A percentile compares a stretch with the other conserved stretches of the same genome.
These are phyloP conservation scores for Citrullus mucosospermus DNA, from an alignment of 306 rosid genomes.

Conservation along the genomic window DNA sequence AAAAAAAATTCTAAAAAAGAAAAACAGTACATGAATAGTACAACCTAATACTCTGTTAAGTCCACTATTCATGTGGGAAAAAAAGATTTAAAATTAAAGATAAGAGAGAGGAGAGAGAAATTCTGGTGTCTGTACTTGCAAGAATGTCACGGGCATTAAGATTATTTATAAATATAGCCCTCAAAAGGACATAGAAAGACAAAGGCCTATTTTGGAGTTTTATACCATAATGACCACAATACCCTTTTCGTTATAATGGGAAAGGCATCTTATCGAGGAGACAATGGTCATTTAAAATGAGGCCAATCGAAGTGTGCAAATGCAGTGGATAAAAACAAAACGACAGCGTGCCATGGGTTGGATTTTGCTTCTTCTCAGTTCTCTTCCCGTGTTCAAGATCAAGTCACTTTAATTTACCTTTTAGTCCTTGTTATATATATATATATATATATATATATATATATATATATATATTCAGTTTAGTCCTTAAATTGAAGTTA, in stretches of 20 bases:
- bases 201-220: background rate
- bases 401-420: background rate
- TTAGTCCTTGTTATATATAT: background rate
- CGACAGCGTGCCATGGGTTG: background rate
- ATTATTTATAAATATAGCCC: background rate
- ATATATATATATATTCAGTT: background rate
- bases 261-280: background rate
- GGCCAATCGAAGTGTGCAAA: background rate
- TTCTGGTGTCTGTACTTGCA: background rate
- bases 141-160: background rate
- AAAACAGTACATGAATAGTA: conserved; percentile 1
- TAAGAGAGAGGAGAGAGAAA: background rate
- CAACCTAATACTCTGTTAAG: background rate
- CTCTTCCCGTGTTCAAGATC: background rate
- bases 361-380: background rate
- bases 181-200: background rate
- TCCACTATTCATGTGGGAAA: background rate
- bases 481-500: background rate
- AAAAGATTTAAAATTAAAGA: background rate
- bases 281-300: background rate
- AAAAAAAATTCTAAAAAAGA: background rate
- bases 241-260: background rate
- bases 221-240: background rate
- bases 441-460: too few relatives aligned
- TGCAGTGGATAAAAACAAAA: background rate